Conservation (phyloP, 1,284 basidiomycete genomes). For the Ceratobasidium sp. region DNA sequence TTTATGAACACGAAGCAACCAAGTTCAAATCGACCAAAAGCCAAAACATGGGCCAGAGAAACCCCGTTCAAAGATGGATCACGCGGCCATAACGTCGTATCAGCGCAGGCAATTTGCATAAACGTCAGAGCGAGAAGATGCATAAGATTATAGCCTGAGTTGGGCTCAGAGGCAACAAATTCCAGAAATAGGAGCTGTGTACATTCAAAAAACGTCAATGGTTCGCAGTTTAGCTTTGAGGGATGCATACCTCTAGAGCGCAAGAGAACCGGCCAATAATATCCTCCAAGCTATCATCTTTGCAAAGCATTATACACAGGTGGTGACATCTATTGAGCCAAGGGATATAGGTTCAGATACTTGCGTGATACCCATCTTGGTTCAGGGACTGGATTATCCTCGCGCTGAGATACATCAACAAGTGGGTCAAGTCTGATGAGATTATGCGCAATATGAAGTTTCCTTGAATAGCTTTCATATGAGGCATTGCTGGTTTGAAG, state of each 20-base stretch:
- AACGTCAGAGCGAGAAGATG: not conserved
- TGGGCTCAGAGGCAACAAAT: not conserved
- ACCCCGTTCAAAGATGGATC: not conserved
- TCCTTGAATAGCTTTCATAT: not conserved
- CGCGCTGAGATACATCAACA: not conserved
- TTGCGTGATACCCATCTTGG: not conserved
- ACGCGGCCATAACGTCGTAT: slow-evolving; percentile 12
- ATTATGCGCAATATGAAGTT: not conserved
- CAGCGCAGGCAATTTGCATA: slow-evolving; percentile 5
- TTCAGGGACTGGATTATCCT: not conserved
- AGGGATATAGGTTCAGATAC: not conserved
- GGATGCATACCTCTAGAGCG: not conserved
- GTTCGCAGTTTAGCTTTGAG: no score
- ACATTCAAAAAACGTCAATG: not conserved
- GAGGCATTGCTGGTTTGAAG: not conserved
- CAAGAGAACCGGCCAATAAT: not conserved
- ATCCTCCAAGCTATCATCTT: not conserved
- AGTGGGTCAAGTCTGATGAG: not conserved
- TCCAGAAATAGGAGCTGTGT: slow-evolving; percentile 8
- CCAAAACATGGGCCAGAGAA: not conserved
- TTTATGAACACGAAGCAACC: not conserved
- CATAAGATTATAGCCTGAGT: not conserved
- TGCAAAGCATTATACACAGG: not conserved
- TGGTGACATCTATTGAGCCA: not conserved
- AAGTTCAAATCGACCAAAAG: not conserved